Evolutionary conservation across 1,284 basidiomycete genomes (phyloP).

Genomic region (Wallemia ichthyophaga): DNA sequence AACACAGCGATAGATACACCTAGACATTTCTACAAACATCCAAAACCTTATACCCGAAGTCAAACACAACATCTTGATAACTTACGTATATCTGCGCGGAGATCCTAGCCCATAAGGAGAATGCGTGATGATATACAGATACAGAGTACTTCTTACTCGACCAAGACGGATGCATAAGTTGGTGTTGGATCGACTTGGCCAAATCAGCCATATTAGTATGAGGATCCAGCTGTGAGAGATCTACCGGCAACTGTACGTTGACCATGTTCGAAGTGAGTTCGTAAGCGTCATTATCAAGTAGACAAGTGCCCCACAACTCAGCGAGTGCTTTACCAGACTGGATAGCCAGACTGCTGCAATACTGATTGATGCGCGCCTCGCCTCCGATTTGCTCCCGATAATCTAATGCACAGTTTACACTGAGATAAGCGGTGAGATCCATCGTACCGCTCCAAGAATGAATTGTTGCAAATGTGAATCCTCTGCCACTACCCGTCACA

Average conservation of each 20-base stretch:
- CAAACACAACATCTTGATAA: not conserved
- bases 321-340: conserved; percentile 7
- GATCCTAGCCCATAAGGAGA: not conserved
- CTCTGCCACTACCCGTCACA: not conserved
- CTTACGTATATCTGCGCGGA: not conserved
- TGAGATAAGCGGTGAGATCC: not conserved
- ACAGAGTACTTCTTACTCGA: not conserved
- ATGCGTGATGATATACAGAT: not conserved
- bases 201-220: not conserved
- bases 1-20: no score
- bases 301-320: conserved; percentile 5
- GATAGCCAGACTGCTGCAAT: conserved; percentile 7
- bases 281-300: conserved; percentile 8
- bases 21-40: no score
- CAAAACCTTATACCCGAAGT: not conserved
- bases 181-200: not conserved
- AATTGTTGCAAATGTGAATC: not conserved
- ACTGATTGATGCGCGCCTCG: conserved; percentile 7
- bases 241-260: not conserved
- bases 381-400: conserved; percentile 9
- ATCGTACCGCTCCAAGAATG: not conserved
- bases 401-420: conserved; percentile 4
- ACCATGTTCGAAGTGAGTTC: conserved; percentile 9
- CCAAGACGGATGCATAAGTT: not conserved
- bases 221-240: not conserved